These are phyloP conservation scores for Xylaria palmicola DNA, from an alignment of 495 filamentous ascomycete genomes.

Conservation along the genomic window DNA sequence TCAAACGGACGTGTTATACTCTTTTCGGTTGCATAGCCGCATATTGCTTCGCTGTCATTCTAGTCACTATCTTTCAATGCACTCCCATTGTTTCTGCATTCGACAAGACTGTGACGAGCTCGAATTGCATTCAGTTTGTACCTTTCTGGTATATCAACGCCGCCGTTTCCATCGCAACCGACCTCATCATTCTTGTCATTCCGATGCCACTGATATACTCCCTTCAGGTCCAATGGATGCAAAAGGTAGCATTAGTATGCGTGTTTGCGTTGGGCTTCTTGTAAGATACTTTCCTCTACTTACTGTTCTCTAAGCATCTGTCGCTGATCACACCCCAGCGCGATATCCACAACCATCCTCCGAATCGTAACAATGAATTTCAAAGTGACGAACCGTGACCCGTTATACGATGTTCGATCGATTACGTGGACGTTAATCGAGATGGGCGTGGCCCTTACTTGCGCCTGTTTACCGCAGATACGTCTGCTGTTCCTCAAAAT, in stretches of 20 bases:
- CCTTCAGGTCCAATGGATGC: conserved; percentile 48
- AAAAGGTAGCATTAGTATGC: conserved; percentile 52
- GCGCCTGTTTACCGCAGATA: conserved; percentile 43
- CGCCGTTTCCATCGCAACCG: conserved; percentile 53
- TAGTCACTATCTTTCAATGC: conserved; percentile 51
- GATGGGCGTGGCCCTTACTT: conserved; percentile 47
- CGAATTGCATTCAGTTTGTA: conserved; percentile 47
- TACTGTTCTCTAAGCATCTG: too few relatives aligned
- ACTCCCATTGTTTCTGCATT: conserved; percentile 53
- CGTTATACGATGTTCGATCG: conserved; percentile 34
- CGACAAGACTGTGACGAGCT: conserved; percentile 48
- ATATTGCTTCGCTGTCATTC: conserved; percentile 31
- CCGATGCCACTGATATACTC: conserved; percentile 56
- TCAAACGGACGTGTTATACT: conserved; percentile 22
- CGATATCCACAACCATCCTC: conserved; percentile 31
- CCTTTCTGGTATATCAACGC: conserved; percentile 53
- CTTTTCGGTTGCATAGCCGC: conserved; percentile 21
- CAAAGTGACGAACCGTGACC: conserved; percentile 26
- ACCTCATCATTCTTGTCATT: conserved; percentile 54
- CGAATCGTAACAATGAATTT: conserved; percentile 31
- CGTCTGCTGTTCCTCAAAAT: background rate
- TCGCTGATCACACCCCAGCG: conserved; percentile 14
- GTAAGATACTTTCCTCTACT: conserved; percentile 12
- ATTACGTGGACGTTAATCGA: conserved; percentile 51
- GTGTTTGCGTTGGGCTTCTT: conserved; percentile 59